Percentiles rank a stretch among this genome's conserved stretches.
These are phyloP conservation scores for Chenopodium berlandieri DNA, from an alignment of 148 eudicot species.

Conservation along the genomic window DNA sequence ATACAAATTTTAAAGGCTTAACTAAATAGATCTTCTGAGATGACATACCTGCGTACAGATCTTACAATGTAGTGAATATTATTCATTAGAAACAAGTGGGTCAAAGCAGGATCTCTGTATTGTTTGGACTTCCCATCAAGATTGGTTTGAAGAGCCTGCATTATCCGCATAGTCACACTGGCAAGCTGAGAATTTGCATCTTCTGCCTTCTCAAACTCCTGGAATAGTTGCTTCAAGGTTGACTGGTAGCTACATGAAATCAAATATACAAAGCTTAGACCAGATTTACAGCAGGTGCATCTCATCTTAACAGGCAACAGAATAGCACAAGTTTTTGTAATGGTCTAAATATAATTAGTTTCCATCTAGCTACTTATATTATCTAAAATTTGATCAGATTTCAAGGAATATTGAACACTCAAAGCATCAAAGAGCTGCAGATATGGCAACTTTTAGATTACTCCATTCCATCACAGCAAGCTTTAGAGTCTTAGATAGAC, in stretches of 20 bases:
- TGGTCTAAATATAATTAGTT: not conserved
- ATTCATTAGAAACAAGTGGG: slow-evolving; percentile 91
- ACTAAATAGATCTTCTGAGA: not conserved
- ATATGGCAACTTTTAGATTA: not conserved
- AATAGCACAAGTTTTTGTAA: not conserved
- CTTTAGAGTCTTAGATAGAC: not conserved
- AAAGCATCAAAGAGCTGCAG: not conserved
- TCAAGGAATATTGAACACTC: not conserved
- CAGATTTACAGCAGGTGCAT: not conserved
- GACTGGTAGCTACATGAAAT: slow-evolving; percentile 70
- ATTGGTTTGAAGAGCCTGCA: slow-evolving; percentile 98
- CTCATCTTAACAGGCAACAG: not conserved
- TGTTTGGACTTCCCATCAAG: slow-evolving; percentile 95
- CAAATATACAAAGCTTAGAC: slow-evolving; percentile 16
- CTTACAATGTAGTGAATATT: slow-evolving; percentile 95
- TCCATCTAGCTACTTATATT: not conserved
- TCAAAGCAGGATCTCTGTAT: slow-evolving; percentile 84
- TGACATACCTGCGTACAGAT: slow-evolving; percentile 87
- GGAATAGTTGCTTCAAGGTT: slow-evolving; percentile 95
- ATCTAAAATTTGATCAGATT: not conserved
- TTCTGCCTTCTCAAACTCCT: slow-evolving; percentile 72
- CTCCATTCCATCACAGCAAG: not conserved
- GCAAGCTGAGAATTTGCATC: slow-evolving; percentile 78
- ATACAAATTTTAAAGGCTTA: slow-evolving; percentile 3
- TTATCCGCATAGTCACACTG: slow-evolving; percentile 85